A percentile compares a stretch with the other conserved stretches of the same genome.
Evolutionary conservation across 1,139 yeast species (phyloP).

Genomic region (Nakaseomyces uthaithaninus): DNA sequence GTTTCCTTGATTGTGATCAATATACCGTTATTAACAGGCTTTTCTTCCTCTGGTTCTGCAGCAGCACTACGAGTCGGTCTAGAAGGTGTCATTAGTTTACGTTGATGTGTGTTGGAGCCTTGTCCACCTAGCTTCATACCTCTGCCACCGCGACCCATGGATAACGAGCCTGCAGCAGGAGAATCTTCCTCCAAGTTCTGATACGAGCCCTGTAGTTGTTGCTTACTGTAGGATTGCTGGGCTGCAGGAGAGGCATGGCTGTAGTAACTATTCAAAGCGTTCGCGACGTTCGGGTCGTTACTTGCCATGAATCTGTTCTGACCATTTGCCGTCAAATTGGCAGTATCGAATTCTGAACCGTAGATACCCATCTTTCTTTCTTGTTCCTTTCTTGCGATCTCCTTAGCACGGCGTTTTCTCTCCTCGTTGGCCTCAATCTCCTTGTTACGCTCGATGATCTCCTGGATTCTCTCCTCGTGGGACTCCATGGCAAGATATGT

Average conservation of each 20-base stretch:
- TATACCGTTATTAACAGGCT: constrained; percentile 56
- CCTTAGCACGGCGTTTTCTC: constrained; percentile 92
- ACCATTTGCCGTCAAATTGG: constrained; percentile 17
- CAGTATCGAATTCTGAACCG: constrained; percentile 4
- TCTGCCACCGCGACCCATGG: constrained; percentile 17
- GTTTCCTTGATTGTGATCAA: constrained; percentile 72
- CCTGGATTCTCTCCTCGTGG: constrained; percentile 97
- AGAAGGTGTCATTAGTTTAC: constrained; percentile 9
- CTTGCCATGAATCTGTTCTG: constrained; percentile 20
- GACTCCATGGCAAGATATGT: constrained; percentile 96
- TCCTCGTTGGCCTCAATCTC: constrained; percentile 96
- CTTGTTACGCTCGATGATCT: constrained; percentile 92
- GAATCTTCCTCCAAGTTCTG: constrained; percentile 6
- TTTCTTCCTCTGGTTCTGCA: constrained; percentile 21
- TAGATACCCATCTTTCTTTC: constrained; percentile 43
- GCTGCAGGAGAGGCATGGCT: constrained; percentile 34
- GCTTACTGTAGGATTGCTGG: constrained; percentile 30
- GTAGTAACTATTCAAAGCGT: constrained; percentile 33
- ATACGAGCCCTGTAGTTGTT: constrained; percentile 10
- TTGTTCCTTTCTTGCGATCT: constrained; percentile 82
- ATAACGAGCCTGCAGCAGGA: background rate
- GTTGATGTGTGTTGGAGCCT: constrained; percentile 18
- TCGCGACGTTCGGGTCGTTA: constrained; percentile 29
- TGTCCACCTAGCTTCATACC: constrained; percentile 23
- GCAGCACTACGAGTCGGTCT: constrained; percentile 22